Evolutionary conservation across 2,329 filamentous ascomycete species (phyloP), one percentile per base, ranked within the genome.

Genomic region (Corinectria fuckeliana): DNA sequence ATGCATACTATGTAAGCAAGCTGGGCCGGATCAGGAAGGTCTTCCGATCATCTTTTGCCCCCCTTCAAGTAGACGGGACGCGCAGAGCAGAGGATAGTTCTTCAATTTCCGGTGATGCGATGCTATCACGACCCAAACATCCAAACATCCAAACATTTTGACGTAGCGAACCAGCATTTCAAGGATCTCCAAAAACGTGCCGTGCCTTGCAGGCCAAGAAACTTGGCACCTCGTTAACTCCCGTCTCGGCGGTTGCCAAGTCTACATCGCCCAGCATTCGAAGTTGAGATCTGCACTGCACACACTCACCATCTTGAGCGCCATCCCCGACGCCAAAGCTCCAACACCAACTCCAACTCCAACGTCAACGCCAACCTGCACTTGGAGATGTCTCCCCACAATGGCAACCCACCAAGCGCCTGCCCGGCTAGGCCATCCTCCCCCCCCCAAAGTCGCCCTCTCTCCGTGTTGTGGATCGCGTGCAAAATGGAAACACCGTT

Each of bases 11-110:
- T n/a, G n/a, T 69, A 62, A 59, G 55, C 26, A 63, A 48, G 44
- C 59, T 69, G 57, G 42, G 45, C 67, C 67, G 38, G 23, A 64
- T 69, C 49, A 23, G 67, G 67, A 69, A 69, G 67, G 65, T 69
- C 60, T 49, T 45, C 44, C 48, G 49, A 36, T 42, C 47, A 42
- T 39, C 26, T 41, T 26, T 20, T 30, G 8, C 5, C 36, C 16
- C 44, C 26, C 44, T 14, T 32, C 16, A 11, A 32, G n/a, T 13
- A 36, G 23, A 45, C 30, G 36, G 42, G 7, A n/a, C 23, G 23
- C 25, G 42, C 32, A 18, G n/a, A n/a, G n/a, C n/a, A n/a, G n/a
- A n/a, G n/a, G n/a, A n/a, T n/a, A n/a, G n/a, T n/a, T n/a, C n/a
- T n/a, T 59, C 49, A 49, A 18, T 55, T 55, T 55, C 32, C 47